Conservation (phyloP, 352 stramenopile genomes). For the Achlya hypogyna region DNA sequence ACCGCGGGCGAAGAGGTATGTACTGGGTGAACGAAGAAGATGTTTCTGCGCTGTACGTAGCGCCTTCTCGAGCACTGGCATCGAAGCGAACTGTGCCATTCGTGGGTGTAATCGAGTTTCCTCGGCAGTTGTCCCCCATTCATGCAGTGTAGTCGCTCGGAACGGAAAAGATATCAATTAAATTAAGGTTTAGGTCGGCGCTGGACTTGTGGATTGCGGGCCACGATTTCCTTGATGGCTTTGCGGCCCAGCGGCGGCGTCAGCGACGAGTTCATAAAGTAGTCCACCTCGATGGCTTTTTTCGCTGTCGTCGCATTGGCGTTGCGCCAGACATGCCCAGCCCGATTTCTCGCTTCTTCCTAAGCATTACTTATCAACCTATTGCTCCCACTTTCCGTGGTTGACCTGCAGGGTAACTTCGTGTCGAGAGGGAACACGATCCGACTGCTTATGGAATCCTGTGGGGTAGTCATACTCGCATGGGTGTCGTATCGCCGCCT, state of each 20-base stretch:
- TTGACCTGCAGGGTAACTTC: background rate
- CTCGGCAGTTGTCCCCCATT: too few species aligned
- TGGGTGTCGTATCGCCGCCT: background rate
- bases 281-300: background rate
- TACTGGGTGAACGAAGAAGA: background rate
- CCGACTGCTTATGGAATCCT: background rate
- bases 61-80: background rate
- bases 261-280: constrained; percentile 10
- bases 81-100: background rate
- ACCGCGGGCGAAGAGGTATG: background rate
- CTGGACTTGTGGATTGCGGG: background rate
- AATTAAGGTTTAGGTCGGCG: background rate
- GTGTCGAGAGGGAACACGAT: background rate
- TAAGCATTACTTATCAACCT: background rate
- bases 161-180: too few species aligned
- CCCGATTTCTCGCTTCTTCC: background rate
- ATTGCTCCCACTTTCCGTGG: background rate
- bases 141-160: too few species aligned
- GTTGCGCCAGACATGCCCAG: background rate
- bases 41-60: background rate
- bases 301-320: background rate
- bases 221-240: constrained; percentile 1
- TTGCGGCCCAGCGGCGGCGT: background rate
- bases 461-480: constrained; percentile 9
- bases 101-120: too few species aligned